Base-by-base conservation (phyloP, 139 green algal species). In the Tetraselmis striata region DNA sequence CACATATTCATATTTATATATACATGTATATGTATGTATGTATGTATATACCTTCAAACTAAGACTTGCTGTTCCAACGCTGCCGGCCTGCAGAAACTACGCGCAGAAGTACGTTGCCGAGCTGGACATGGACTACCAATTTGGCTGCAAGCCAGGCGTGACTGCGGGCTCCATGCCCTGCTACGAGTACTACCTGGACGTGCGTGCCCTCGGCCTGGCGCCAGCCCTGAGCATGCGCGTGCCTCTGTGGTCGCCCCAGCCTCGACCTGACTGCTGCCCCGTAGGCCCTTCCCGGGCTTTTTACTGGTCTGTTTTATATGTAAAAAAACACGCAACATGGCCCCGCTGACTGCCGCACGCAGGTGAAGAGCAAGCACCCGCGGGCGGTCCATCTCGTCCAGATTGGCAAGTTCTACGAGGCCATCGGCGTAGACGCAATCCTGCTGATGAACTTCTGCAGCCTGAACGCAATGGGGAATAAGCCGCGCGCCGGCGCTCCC, bases 351-450 rank as follows among this genome's bases (percentile, higher is more conserved):
- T n/a, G n/a, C n/a, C n/a, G n/a, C n/a, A 67, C 18, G 18, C 45
- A 67, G 45, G 45, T 67, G 45, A 67, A 67, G 45, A 67, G 18
- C 11, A 5, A 18, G 45, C 18, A 67, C 45, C 45, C 45, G 45
- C 5, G 18, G 45, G 45, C 45, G 11, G 45, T 67, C 45, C 45
- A 67, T 18, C 45, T 67, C 45, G 45, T 67, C 5, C 45, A 67
- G 88, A 84, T 96, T 1, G 94, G 95, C 1, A 91, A 96, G 59
- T 98, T 98, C 59, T 98, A 96, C 82, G 95, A 98, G 86, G 81
- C 86, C 0, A 82, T 94, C 18, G 95, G 95, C 24, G 92, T 91
- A 28, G 95, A 98, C 79, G 95, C 95, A 1, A 88, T 96, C 28
- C 78, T 97, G 80, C 85, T 98, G 80, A 90, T 96, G 75, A 88